Percentiles rank a stretch among this genome's conserved stretches.
Conservation (phyloP, 352 stramenopile genomes). For the Stramenopiles sp. region DNA sequence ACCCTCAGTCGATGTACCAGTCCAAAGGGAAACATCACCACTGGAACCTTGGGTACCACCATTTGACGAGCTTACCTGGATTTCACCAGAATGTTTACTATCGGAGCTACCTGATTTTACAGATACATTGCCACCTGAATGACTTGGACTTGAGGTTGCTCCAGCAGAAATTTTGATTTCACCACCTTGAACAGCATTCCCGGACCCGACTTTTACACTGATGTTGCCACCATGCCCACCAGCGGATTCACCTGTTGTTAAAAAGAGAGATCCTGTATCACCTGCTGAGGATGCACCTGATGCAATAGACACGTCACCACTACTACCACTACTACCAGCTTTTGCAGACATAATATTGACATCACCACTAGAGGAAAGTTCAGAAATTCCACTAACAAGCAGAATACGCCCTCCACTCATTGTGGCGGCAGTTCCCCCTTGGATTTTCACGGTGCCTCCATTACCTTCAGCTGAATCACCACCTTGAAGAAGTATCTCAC, state of each 20-base stretch:
- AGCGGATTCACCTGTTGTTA: not conserved
- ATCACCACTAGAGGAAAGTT: slow-evolving; percentile 3
- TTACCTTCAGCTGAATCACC: not conserved
- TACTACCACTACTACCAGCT: not conserved
- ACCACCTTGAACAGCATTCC: not conserved
- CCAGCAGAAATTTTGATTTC: not conserved
- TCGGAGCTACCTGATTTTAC: no score
- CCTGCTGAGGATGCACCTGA: not conserved
- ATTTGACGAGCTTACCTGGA: no score
- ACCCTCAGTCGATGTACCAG: no score
- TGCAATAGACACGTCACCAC: slow-evolving; percentile 3
- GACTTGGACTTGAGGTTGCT: no score
- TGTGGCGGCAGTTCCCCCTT: no score
- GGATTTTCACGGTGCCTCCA: no score
- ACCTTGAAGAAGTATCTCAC: not conserved
- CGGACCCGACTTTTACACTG: not conserved
- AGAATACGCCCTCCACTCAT: no score
- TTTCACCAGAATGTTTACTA: no score
- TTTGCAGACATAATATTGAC: slow-evolving; percentile 7
- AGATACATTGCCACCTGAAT: no score
- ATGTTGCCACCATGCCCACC: not conserved
- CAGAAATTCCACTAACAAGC: no score
- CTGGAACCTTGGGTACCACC: no score
- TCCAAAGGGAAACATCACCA: no score
- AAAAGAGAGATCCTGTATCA: not conserved